Percentiles rank a stretch among this genome's conserved stretches.
Conservation (phyloP, 345 rosid species). For the Lepidium aucheri region DNA sequence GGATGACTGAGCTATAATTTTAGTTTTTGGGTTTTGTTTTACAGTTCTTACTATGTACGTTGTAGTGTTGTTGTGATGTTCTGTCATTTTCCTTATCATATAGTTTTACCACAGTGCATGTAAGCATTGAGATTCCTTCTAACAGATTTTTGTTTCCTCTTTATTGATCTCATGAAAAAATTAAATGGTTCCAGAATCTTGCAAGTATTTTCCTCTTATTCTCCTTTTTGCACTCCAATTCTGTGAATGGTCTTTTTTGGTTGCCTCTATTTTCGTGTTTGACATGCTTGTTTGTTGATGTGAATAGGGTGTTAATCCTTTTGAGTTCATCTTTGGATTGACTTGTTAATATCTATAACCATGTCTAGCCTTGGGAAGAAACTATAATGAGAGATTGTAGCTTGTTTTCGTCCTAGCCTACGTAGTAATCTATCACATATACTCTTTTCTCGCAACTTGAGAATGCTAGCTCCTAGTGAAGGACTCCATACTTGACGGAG, state of each 20-base stretch:
- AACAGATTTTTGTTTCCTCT: conserved; percentile 19
- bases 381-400: conserved; percentile 15
- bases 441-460: conserved; percentile 34
- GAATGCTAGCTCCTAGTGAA: conserved; percentile 38
- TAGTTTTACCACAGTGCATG: background rate
- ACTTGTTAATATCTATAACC: too few species aligned
- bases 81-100: background rate
- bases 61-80: background rate
- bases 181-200: conserved; percentile 10
- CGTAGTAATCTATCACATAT: conserved; percentile 37
- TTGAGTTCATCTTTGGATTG: background rate
- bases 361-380: too few species aligned
- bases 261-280: background rate
- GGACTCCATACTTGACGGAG: conserved; percentile 31
- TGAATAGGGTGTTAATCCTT: background rate
- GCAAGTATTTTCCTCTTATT: conserved; percentile 43
- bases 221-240: background rate
- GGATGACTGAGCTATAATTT: too few species aligned
- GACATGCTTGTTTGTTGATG: conserved; percentile 5
- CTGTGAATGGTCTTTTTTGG: background rate
- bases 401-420: conserved; percentile 40
- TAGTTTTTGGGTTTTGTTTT: too few species aligned
- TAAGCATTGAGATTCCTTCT: background rate
- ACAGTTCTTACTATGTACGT: background rate
- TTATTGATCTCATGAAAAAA: conserved; percentile 47